Evolutionary conservation across 192 early-diverging fungal genomes (phyloP).

Genomic region (Endogone sp.): DNA sequence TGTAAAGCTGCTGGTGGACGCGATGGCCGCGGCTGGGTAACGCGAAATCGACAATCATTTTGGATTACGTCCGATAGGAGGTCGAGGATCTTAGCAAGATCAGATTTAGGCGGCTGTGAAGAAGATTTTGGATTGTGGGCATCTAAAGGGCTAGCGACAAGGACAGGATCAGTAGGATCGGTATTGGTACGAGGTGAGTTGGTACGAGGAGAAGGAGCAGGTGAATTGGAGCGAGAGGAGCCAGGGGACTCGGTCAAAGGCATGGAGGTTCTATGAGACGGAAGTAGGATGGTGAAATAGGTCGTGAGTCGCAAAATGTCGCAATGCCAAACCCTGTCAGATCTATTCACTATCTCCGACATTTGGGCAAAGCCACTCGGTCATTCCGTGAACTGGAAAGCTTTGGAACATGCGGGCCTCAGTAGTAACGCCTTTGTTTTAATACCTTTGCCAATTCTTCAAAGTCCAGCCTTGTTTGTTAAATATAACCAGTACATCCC

Average conservation of each 20-base stretch:
- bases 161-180: not conserved
- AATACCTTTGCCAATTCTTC: conserved; percentile 16
- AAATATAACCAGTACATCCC: conserved; percentile 13
- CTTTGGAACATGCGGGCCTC: too few relatives aligned
- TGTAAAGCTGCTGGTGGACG: conserved; percentile 50
- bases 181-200: not conserved
- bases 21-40: conserved; percentile 38
- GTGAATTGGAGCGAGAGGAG: conserved; percentile 16
- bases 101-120: conserved; percentile 5
- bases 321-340: too few relatives aligned
- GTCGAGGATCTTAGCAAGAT: conserved; percentile 27
- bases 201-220: conserved; percentile 12
- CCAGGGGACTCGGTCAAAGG: conserved; percentile 3
- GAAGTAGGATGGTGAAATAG: conserved; percentile 10
- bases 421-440: too few relatives aligned
- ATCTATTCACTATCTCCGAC: too few relatives aligned
- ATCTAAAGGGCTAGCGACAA: conserved; percentile 2
- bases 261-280: not conserved
- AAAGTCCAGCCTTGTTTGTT: not conserved
- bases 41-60: conserved; percentile 50
- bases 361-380: too few relatives aligned
- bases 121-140: not conserved
- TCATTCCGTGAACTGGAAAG: too few relatives aligned
- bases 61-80: conserved; percentile 46
- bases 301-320: too few relatives aligned